Percentiles rank a stretch among this genome's conserved stretches.
phyloP scores from a whole-genome alignment of 495 filamentous ascomycete species.

The Penicillium dipodomyicola region DNA sequence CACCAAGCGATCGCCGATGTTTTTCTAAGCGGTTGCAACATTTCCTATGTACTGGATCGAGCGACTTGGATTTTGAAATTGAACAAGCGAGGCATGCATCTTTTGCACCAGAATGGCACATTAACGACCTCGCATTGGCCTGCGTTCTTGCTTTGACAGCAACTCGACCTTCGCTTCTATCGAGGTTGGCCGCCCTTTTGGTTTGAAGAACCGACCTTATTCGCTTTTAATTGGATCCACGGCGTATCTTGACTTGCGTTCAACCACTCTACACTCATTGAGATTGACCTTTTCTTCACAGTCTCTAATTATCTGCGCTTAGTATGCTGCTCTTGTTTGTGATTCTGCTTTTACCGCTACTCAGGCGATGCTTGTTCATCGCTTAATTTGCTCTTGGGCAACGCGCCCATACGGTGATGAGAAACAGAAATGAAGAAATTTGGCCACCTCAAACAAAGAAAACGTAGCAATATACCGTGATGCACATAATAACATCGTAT shows the following conservation, averaged over 20 bases:
- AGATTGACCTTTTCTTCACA: not conserved
- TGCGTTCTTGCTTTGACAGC: constrained; percentile 28
- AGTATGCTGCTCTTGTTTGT: constrained; percentile 19
- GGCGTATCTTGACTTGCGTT: constrained; percentile 24
- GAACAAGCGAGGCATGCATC: constrained; percentile 13
- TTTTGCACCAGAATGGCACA: constrained; percentile 40
- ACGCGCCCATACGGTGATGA: constrained; percentile 22
- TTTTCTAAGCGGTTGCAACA: constrained; percentile 36
- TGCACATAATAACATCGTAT: not conserved
- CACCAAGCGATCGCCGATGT: constrained; percentile 39
- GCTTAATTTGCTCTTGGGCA: constrained; percentile 7
- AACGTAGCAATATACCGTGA: not conserved
- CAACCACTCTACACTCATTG: constrained; percentile 22
- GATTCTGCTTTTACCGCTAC: constrained; percentile 22
- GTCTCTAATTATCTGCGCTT: constrained; percentile 5
- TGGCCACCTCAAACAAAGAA: constrained; percentile 41
- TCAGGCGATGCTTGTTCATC: constrained; percentile 3
- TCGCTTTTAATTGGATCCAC: constrained; percentile 31
- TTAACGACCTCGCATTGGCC: constrained; percentile 20
- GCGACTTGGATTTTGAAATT: constrained; percentile 29
- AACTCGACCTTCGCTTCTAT: constrained; percentile 38
- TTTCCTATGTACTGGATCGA: constrained; percentile 25
- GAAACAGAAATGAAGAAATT: constrained; percentile 42
- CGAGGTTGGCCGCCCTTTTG: constrained; percentile 47
- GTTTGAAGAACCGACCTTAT: constrained; percentile 32